phyloP scores from a whole-genome alignment of 176 grass and related monocot genomes.

The Thinopyrum elongatum region DNA sequence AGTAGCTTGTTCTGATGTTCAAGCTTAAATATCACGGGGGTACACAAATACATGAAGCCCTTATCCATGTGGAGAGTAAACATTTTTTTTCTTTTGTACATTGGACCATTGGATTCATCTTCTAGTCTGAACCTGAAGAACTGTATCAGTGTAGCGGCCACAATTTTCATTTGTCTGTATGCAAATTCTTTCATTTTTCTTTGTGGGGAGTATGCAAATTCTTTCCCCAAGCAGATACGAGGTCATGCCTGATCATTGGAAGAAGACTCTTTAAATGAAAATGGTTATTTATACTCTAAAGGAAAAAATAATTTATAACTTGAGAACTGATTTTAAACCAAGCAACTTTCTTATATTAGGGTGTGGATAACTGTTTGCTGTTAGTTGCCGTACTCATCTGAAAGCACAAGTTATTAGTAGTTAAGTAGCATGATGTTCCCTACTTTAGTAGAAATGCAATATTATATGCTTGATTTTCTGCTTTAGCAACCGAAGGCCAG shows the following conservation, averaged over 20 bases:
- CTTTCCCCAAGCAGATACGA: constrained; percentile 58
- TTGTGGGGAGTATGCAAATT: too few species aligned
- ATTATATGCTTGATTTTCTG: constrained; percentile 1
- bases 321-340: background rate
- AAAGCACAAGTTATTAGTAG: background rate
- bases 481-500: background rate
- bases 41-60: constrained; percentile 16
- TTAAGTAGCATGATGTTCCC: background rate
- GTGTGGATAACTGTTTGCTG: background rate
- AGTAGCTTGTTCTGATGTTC: background rate
- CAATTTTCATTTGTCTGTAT: constrained; percentile 62
- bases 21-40: background rate
- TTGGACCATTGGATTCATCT: constrained; percentile 29
- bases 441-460: background rate
- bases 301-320: background rate
- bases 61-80: constrained; percentile 36
- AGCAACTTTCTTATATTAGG: background rate
- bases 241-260: constrained; percentile 40
- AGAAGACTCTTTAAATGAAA: too few species aligned
- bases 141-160: constrained; percentile 39
- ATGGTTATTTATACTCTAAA: too few species aligned
- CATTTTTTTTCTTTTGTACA: constrained; percentile 31
- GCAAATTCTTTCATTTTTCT: too few species aligned
- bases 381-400: background rate
- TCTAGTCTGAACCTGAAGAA: constrained; percentile 42